Evolutionary conservation across 805 yeast species (phyloP).

Genomic region (Kuraishia capsulata): DNA sequence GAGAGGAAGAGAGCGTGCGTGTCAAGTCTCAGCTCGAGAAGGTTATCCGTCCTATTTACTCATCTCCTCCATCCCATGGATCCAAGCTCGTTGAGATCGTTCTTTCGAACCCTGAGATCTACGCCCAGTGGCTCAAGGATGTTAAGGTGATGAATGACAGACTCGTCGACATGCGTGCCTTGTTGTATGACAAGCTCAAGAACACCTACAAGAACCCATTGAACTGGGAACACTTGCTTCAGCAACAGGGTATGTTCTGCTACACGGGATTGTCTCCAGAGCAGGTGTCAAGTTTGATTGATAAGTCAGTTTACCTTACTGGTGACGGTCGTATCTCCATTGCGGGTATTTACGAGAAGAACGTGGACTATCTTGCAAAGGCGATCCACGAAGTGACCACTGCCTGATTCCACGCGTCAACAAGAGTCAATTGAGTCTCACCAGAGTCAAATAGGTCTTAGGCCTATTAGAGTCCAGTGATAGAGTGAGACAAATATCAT

Average conservation of each 20-base stretch:
- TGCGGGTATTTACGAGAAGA: constrained; percentile 76
- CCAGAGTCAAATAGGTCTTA: too few relatives aligned
- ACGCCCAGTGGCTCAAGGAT: constrained; percentile 71
- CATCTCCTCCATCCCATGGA: constrained; percentile 94
- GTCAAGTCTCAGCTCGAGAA: constrained; percentile 63
- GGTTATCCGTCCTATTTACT: constrained; percentile 77
- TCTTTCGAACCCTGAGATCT: constrained; percentile 49
- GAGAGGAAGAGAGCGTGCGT: constrained; percentile 40
- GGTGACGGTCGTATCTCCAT: constrained; percentile 87
- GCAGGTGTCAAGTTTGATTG: constrained; percentile 64
- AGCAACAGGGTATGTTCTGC: constrained; percentile 96
- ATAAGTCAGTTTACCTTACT: constrained; percentile 76
- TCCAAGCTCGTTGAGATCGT: constrained; percentile 80
- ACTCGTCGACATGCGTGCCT: constrained; percentile 60
- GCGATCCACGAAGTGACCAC: constrained; percentile 44
- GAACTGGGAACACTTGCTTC: constrained; percentile 78
- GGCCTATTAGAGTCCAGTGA: too few relatives aligned
- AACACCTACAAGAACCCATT: constrained; percentile 43
- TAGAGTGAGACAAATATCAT: too few relatives aligned
- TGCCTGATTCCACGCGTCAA: neutral
- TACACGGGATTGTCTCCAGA: constrained; percentile 71
- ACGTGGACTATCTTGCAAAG: constrained; percentile 67
- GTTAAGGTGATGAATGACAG: constrained; percentile 74
- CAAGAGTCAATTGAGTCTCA: too few relatives aligned
- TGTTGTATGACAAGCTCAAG: constrained; percentile 49